Evolutionary conservation across 257 asterid genomes (phyloP).

Genomic region (Solanum neorickii): DNA sequence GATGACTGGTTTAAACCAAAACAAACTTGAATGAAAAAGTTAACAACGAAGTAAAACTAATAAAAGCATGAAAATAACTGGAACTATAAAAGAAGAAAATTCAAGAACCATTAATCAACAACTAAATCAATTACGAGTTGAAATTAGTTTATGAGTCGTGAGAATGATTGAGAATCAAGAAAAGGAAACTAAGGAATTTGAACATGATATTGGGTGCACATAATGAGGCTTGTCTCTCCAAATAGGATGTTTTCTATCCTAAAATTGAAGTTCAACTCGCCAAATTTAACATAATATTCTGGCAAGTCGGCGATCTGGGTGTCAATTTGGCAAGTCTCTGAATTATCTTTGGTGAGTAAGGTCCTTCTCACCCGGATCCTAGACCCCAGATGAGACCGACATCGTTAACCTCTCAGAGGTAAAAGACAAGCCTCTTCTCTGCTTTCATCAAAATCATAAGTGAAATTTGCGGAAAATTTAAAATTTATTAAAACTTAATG

Average conservation of each 20-base stretch:
- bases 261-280: not conserved
- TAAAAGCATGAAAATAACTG: not conserved
- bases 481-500: no score
- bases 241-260: no score
- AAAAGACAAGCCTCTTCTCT: no score
- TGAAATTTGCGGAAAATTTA: no score
- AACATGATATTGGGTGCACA: not conserved
- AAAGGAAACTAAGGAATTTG: no score
- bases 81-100: not conserved
- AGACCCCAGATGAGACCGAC: no score
- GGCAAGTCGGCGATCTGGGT: not conserved
- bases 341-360: no score
- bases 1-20: not conserved
- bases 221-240: not conserved
- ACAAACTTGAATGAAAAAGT: no score
- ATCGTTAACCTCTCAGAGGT: no score
- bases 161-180: not conserved
- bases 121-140: not conserved
- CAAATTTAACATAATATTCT: no score
- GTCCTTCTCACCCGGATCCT: no score
- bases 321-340: not conserved
- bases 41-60: not conserved
- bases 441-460: no score
- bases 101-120: not conserved
- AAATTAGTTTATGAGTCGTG: not conserved